Evolutionary conservation across 768 basidiomycete species (phyloP), one percentile per base, ranked within the genome.

Genomic region (Candolleomyces eurysporus): DNA sequence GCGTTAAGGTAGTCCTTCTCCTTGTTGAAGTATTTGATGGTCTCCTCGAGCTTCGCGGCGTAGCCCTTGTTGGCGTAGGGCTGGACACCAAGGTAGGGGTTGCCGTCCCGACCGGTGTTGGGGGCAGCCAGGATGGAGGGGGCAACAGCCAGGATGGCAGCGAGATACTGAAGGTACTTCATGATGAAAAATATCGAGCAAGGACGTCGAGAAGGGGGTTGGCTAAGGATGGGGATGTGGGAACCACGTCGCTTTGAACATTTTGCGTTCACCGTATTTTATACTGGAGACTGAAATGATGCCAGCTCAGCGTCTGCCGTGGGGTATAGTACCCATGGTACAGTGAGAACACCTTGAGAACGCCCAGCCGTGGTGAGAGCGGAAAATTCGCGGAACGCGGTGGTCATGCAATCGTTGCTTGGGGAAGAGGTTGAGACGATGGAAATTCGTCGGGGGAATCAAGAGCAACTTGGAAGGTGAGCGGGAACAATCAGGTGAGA

Each of bases 1-100:
- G 66, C 68, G 36, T 69, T 66, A 8, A 58, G 17, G 13, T 40
- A 40, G 48, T 69, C 66, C 21, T 52, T 48, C 14, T 58, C 40
- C 7, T 60, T 32, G 40, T 58, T 56, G 63, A 68, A 66, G 50
- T 58, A 63, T 21, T 62, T 52, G 45, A 68, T 63, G 30, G 67
- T 68, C 46, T 57, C 60, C 36, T 68, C 64, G 11, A 68, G 43
- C 32, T 68, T 65, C 36, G 31, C 42, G 19, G 65, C 65, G 40
- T 68, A 68, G 21, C 58, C 57, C 51, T 62, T 65, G 59, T 64
- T 66, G 5, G 62, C 65, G 13, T 58, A 64, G n/a, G 61, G 62
- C 2, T 19, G 22, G 36, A 60, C 62, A 19, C 65, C 65, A 14
- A 63, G 36, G 57, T 65, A 68, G 22, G 67, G 67, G 49, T 66